Evolutionary conservation across 83 land plant species (phyloP).

Genomic region (Larix sibirica): DNA sequence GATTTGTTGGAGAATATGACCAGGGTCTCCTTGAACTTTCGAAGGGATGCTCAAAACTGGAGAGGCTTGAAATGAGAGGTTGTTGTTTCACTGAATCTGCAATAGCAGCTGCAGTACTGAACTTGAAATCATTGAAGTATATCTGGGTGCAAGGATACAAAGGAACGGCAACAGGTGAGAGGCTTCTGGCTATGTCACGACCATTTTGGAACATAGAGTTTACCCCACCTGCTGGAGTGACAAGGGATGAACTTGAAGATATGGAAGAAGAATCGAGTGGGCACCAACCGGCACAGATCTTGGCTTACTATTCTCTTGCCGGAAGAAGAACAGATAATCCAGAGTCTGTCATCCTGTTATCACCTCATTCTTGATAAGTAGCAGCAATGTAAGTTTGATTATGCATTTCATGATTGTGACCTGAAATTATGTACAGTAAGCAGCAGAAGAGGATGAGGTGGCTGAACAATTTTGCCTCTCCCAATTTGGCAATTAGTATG

Average conservation of each 20-base stretch:
- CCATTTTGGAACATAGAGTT: slow-evolving; percentile 30
- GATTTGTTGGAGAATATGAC: slow-evolving; percentile 42
- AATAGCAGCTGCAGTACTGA: slow-evolving; percentile 20
- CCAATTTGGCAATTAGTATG: too few species aligned
- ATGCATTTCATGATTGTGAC: too few species aligned
- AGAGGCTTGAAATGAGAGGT: slow-evolving; percentile 47
- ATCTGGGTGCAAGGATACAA: slow-evolving; percentile 45
- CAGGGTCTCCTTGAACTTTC: slow-evolving; percentile 33
- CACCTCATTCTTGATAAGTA: too few species aligned
- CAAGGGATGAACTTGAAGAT: too few species aligned
- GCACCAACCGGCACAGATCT: slow-evolving; percentile 55
- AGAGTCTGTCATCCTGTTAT: slow-evolving; percentile 28
- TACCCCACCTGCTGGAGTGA: background rate
- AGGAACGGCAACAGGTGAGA: slow-evolving; percentile 23
- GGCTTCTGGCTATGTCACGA: slow-evolving; percentile 19
- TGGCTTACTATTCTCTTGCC: slow-evolving; percentile 84
- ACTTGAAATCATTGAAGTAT: slow-evolving; percentile 34
- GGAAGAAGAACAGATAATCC: slow-evolving; percentile 85
- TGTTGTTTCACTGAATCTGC: slow-evolving; percentile 33
- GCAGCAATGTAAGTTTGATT: too few species aligned
- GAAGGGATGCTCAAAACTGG: slow-evolving; percentile 35
- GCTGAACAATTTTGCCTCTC: too few species aligned
- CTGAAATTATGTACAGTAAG: too few species aligned
- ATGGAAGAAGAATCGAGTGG: too few species aligned
- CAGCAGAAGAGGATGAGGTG: too few species aligned